These are phyloP conservation scores for Jamesozyma piceae DNA, from an alignment of 805 yeast species.

Conservation along the genomic window DNA sequence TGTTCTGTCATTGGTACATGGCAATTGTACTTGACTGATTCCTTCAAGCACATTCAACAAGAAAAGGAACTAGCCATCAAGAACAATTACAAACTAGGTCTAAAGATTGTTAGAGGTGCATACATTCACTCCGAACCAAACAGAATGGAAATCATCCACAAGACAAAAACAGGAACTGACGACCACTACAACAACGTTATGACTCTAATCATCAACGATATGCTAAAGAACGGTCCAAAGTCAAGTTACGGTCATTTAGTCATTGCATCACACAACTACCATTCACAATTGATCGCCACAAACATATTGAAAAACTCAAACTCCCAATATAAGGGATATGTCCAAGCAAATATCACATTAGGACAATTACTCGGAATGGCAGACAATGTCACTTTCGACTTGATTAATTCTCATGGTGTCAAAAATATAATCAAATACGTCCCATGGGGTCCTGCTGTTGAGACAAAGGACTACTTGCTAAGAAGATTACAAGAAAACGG, in stretches of 20 bases:
- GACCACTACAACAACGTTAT: slow-evolving; percentile 63
- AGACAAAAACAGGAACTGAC: slow-evolving; percentile 76
- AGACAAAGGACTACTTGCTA: slow-evolving; percentile 79
- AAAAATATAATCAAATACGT: slow-evolving; percentile 84
- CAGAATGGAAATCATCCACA: slow-evolving; percentile 57
- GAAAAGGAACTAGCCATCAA: slow-evolving; percentile 59
- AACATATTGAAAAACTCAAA: slow-evolving; percentile 34
- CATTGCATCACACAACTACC: slow-evolving; percentile 82
- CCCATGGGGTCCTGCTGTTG: slow-evolving; percentile 96
- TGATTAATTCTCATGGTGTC: slow-evolving; percentile 54
- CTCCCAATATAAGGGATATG: slow-evolving; percentile 33
- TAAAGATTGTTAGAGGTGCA: slow-evolving; percentile 92
- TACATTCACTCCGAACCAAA: slow-evolving; percentile 83
- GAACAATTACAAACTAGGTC: slow-evolving; percentile 62
- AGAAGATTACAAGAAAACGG: slow-evolving; percentile 94
- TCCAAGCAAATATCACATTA: slow-evolving; percentile 61
- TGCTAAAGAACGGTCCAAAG: slow-evolving; percentile 37
- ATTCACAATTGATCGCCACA: slow-evolving; percentile 67
- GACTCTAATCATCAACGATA: slow-evolving; percentile 47
- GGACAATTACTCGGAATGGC: slow-evolving; percentile 96
- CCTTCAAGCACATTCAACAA: slow-evolving; percentile 46
- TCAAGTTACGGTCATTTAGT: slow-evolving; percentile 66
- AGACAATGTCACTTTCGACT: slow-evolving; percentile 72
- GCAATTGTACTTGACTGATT: slow-evolving; percentile 80
- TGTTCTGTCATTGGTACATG: slow-evolving; percentile 80